Conservation (phyloP, 176 grass and related monocot species). For the Rhipidocladum racemiflorum region DNA sequence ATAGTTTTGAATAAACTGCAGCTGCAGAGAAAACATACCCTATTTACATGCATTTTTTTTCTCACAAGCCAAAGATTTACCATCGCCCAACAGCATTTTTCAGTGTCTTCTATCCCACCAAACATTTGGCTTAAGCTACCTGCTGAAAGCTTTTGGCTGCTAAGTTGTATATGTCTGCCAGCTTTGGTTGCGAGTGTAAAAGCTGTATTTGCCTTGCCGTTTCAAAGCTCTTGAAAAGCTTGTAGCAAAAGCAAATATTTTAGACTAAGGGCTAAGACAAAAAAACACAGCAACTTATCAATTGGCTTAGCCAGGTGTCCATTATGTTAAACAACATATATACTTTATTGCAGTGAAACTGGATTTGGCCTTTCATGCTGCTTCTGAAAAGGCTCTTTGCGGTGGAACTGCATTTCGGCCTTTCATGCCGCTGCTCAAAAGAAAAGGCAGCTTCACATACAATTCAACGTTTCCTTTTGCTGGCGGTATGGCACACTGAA, state of each 20-base stretch:
- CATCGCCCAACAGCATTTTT: neutral
- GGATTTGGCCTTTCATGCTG: slow-evolving; percentile 1
- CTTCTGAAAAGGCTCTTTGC: neutral
- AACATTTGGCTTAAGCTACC: too few species aligned
- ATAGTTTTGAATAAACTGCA: neutral
- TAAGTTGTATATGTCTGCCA: too few species aligned
- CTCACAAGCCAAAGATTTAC: neutral
- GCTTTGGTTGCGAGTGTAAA: neutral
- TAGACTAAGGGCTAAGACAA: neutral
- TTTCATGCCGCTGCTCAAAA: neutral
- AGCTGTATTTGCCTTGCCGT: neutral
- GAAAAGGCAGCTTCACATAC: neutral
- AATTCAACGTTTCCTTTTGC: neutral
- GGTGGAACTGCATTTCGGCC: neutral
- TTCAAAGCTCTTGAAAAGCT: slow-evolving; percentile 4
- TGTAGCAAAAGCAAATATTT: neutral
- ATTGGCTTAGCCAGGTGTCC: neutral
- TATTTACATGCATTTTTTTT: neutral
- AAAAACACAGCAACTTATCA: neutral
- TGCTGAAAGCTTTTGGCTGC: too few species aligned
- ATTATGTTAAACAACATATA: neutral
- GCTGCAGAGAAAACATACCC: neutral
- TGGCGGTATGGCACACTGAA: too few species aligned
- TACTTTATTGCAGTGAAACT: neutral
- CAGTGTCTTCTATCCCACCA: neutral